phyloP scores from a whole-genome alignment of 2,329 filamentous ascomycete species.

The Xylariaceae sp. region DNA sequence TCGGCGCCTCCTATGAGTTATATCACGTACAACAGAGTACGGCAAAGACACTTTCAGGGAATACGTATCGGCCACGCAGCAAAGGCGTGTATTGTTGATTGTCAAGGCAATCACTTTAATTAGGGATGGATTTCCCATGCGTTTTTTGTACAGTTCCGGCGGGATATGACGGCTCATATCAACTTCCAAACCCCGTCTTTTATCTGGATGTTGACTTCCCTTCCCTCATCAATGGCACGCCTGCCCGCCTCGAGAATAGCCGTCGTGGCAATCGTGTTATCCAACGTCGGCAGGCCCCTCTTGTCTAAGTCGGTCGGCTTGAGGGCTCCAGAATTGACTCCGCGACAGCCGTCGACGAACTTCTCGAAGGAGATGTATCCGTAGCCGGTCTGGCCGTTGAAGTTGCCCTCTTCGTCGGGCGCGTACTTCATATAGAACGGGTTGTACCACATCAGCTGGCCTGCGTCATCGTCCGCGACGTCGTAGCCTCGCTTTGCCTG shows the following conservation, averaged over 20 bases:
- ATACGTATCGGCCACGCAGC: no score
- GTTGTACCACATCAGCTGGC: constrained; percentile 77
- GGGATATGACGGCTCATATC: no score
- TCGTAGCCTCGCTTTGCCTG: constrained; percentile 94
- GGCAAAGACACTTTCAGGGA: no score
- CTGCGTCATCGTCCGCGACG: constrained; percentile 71
- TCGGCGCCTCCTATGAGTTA: no score
- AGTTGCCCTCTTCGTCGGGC: constrained; percentile 91
- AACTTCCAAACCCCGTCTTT: constrained; percentile 62
- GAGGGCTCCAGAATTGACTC: constrained; percentile 65
- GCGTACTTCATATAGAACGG: constrained; percentile 95
- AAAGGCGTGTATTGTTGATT: no score
- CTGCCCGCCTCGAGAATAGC: constrained; percentile 86
- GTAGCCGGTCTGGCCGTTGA: constrained; percentile 83
- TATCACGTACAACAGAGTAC: no score
- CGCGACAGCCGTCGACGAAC: constrained; percentile 80
- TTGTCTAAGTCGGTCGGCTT: constrained; percentile 71
- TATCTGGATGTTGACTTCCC: constrained; percentile 67
- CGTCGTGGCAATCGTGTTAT: constrained; percentile 85
- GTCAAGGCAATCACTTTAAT: no score
- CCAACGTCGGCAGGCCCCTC: constrained; percentile 74
- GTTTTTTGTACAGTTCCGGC: no score
- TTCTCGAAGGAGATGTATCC: constrained; percentile 94
- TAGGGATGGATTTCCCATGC: no score
- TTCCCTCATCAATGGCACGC: constrained; percentile 73